Evolutionary conservation across 768 basidiomycete genomes (phyloP).

Genomic region (Tylopilus vinaceipallidus): DNA sequence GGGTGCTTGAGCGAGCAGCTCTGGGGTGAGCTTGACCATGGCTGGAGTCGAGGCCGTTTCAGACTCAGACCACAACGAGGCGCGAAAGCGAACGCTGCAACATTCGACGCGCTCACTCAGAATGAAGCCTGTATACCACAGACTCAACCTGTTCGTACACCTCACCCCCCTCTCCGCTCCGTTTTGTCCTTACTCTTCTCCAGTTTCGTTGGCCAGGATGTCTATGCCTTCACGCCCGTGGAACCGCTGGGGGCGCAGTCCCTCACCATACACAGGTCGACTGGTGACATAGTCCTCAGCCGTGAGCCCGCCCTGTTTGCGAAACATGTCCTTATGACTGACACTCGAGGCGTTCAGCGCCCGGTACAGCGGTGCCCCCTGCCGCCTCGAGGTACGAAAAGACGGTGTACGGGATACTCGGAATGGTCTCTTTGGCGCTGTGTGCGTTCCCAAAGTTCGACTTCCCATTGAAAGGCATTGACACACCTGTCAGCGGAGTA

Average conservation of each 20-base stretch:
- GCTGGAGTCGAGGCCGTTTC: conserved; percentile 30
- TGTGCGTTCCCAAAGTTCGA: conserved; percentile 44
- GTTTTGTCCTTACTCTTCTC: background rate
- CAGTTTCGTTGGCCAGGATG: conserved; percentile 69
- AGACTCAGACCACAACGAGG: conserved; percentile 35
- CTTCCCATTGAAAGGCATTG: background rate
- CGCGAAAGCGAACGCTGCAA: conserved; percentile 7
- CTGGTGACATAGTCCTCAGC: conserved; percentile 74
- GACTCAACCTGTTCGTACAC: conserved; percentile 62
- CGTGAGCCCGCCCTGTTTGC: conserved; percentile 38
- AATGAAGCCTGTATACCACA: conserved; percentile 73
- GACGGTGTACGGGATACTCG: conserved; percentile 72
- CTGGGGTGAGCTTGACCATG: conserved; percentile 90
- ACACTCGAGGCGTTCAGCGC: conserved; percentile 36
- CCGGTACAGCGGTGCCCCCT: conserved; percentile 51
- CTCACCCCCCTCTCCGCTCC: conserved; percentile 9
- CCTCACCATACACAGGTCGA: conserved; percentile 67
- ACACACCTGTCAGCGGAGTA: conserved; percentile 72
- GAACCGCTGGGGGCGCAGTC: conserved; percentile 59
- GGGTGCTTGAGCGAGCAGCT: conserved; percentile 79
- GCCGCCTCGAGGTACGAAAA: conserved; percentile 60
- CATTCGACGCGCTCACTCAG: conserved; percentile 12
- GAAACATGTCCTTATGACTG: background rate
- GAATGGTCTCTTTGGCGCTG: conserved; percentile 71
- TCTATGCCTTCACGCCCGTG: conserved; percentile 76